Base-by-base conservation (phyloP, 2,329 filamentous ascomycete species). In the Byssoonygena ceratinophila region DNA sequence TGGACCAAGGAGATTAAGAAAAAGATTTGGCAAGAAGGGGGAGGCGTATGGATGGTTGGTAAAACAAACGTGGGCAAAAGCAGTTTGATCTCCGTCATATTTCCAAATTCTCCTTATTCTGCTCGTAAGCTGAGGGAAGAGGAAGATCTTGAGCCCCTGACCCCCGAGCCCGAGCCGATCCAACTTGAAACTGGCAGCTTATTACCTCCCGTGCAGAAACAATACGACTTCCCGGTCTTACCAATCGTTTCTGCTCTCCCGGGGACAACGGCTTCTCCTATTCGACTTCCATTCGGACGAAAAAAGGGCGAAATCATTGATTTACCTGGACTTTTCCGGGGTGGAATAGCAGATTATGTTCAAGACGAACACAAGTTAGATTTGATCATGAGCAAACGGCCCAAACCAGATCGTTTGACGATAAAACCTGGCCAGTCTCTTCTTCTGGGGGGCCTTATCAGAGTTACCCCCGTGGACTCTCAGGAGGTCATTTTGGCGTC, bases 41-140 rank as follows among this genome's bases (percentile, higher is more conserved):
- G 91, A 3, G 92, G 83, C 14, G 84, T 86, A 14, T 98, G 92
- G 91, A 83, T 98, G 75, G 85, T 98, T 2, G 92, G 92, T n/a
- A 97, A 95, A 68, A 88, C 89, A 57, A 98, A 98, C 64, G 94
- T 97, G 1, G 94, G 92, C 22, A 98, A 98, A 70, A 97, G 91
- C 61, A 84, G 85, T 63, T 77, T 98, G 1, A 94, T 97, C 55
- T 83, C 92, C 60, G 79, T 82, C 3, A 81, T 96, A 6, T 95
- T 90, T 62, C 91, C 94, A 3, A 83, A 85, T 74, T 82, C 81
- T 23, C 76, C 75, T 54, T 14, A 45, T 12, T 63, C 61, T n/a
- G 63, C 69, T 27, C 37, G 37, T 31, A 22, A n/a, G 18, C 22
- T 44, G 6, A 31, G 39, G 36, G 44, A 25, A 16, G 29, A 34